Conservation (phyloP, 257 asterid genomes). For the Solanum peruvianum region DNA sequence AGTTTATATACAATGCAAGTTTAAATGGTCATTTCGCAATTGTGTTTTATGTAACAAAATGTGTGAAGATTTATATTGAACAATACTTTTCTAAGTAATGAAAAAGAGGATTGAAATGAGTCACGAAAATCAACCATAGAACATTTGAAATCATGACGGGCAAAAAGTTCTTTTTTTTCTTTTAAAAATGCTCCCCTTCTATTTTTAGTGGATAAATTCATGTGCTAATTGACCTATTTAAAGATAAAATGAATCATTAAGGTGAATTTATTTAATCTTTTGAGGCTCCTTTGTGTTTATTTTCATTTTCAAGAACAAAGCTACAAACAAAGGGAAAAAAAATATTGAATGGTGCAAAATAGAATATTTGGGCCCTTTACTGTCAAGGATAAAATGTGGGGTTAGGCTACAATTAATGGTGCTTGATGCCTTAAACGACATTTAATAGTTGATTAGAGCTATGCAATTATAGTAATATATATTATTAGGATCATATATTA, state of each 20-base stretch:
- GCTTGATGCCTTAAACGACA: not conserved
- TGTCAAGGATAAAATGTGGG: not conserved
- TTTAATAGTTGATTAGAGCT: not conserved
- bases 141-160: not conserved
- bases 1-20: not conserved
- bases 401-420: not conserved
- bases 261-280: not conserved
- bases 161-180: not conserved
- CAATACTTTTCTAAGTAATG: too few species aligned
- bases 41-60: not conserved
- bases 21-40: not conserved
- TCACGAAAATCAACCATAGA: not conserved
- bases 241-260: not conserved
- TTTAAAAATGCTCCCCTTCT: not conserved
- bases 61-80: not conserved
- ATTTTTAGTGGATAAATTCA: not conserved
- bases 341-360: not conserved
- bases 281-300: not conserved
- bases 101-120: rapidly evolving
- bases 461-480: too few species aligned
- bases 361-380: not conserved
- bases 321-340: not conserved
- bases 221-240: not conserved
- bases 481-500: too few species aligned
- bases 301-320: not conserved